Evolutionary conservation across 2,329 filamentous ascomycete genomes (phyloP).

Genomic region (Hypoxylon sp.): DNA sequence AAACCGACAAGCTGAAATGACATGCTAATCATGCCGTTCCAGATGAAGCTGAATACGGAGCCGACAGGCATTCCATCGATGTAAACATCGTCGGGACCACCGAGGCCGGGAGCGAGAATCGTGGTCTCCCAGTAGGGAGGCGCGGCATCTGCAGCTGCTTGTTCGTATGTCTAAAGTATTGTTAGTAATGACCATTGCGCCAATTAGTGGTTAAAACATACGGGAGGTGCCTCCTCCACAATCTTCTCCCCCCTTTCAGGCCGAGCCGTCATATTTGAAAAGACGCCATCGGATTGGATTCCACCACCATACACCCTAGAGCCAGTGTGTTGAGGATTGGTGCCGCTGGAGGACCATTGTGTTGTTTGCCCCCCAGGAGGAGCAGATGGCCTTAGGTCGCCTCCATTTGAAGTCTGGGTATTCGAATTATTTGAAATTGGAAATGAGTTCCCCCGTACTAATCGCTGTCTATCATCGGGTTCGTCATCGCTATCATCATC

Average conservation of each 20-base stretch:
- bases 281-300: slow-evolving; percentile 92
- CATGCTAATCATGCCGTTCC: slow-evolving; percentile 97
- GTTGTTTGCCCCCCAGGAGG: slow-evolving; percentile 40
- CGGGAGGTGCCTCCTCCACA: slow-evolving; percentile 90
- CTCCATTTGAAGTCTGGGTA: slow-evolving; percentile 40
- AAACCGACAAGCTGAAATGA: slow-evolving; percentile 98
- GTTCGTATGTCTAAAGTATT: slow-evolving; percentile 88
- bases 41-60: slow-evolving; percentile 87
- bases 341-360: slow-evolving; percentile 54
- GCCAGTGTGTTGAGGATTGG: slow-evolving; percentile 52
- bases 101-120: slow-evolving; percentile 91
- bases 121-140: slow-evolving; percentile 99
- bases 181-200: slow-evolving; percentile 44
- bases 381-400: slow-evolving; percentile 37
- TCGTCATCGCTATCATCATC: slow-evolving; percentile 80
- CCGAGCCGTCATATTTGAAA: slow-evolving; percentile 93
- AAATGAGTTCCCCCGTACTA: slow-evolving; percentile 78
- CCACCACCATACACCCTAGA: slow-evolving; percentile 78
- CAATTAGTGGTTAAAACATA: slow-evolving; percentile 65
- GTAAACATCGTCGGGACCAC: slow-evolving; percentile 94
- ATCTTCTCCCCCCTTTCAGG: slow-evolving; percentile 84
- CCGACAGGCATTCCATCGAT: slow-evolving; percentile 96
- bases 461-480: slow-evolving; percentile 84
- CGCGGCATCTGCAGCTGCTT: slow-evolving; percentile 95
- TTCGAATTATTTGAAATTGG: slow-evolving; percentile 46